These are phyloP conservation scores for Hypoxylon trugodes DNA, from an alignment of 495 filamentous ascomycete genomes.

Conservation along the genomic window DNA sequence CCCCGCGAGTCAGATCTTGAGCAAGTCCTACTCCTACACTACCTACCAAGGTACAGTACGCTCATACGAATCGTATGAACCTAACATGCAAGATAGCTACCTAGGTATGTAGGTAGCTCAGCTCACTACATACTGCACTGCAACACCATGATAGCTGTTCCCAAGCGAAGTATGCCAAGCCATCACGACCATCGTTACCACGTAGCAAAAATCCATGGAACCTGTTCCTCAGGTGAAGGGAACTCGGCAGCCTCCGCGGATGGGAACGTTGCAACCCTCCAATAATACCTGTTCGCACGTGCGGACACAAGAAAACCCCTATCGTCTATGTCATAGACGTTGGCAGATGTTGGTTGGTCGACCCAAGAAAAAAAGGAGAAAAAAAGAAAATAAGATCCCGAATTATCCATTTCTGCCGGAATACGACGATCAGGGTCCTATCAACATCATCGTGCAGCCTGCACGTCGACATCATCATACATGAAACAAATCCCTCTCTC, in stretches of 20 bases:
- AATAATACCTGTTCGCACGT: constrained; percentile 12
- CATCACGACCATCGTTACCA: constrained; percentile 12
- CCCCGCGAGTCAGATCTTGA: constrained; percentile 12
- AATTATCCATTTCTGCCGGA: constrained; percentile 17
- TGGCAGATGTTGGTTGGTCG: constrained; percentile 24
- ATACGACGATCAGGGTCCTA: constrained; percentile 36
- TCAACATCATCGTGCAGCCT: constrained; percentile 26
- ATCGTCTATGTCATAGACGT: constrained; percentile 13
- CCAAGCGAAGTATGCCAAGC: constrained; percentile 22
- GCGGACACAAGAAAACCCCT: constrained; percentile 1
- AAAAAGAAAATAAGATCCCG: background rate
- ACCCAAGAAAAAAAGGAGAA: too few relatives aligned
- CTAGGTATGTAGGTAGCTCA: background rate
- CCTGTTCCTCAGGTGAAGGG: background rate
- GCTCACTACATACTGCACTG: constrained; percentile 14
- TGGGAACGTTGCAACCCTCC: constrained; percentile 5
- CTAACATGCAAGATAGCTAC: constrained; percentile 3
- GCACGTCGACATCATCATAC: constrained; percentile 31
- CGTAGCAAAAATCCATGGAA: constrained; percentile 12
- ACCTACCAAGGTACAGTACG: too few relatives aligned
- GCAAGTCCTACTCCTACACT: too few relatives aligned
- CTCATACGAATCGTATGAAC: constrained; percentile 6
- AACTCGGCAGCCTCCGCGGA: constrained; percentile 27
- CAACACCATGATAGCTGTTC: constrained; percentile 16
- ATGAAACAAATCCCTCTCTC: too few relatives aligned